Percentiles rank a stretch among this genome's conserved stretches.
phyloP scores from a whole-genome alignment of 331 rosid species.

The Stylosanthes scabra region DNA sequence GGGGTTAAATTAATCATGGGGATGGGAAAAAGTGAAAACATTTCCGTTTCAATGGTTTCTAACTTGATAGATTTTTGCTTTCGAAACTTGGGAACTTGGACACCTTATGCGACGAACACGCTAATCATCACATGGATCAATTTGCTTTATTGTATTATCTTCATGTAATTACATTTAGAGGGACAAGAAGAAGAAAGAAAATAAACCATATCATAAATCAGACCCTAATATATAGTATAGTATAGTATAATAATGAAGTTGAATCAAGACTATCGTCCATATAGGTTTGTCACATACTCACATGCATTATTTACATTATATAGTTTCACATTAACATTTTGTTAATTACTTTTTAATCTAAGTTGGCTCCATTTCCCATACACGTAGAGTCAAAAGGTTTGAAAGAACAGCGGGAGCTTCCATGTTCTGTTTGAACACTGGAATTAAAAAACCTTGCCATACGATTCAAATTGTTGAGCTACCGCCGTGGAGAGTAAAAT shows the following conservation, averaged over 20 bases:
- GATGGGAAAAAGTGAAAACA: slow-evolving; percentile 1
- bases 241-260: neutral
- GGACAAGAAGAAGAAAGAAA: too few species aligned
- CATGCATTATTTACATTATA: too few species aligned
- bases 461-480: neutral
- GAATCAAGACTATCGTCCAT: neutral
- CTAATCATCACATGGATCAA: neutral
- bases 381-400: neutral
- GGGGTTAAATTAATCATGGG: neutral
- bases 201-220: too few species aligned
- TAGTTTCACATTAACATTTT: neutral
- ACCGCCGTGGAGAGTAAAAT: too few species aligned
- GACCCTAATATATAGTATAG: too few species aligned
- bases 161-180: too few species aligned
- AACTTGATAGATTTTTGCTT: neutral
- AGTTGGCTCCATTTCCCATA: slow-evolving; percentile 8
- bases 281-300: neutral
- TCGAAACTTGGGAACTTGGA: neutral
- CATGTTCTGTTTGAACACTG: too few species aligned
- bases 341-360: neutral
- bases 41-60: neutral
- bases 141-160: neutral
- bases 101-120: slow-evolving; percentile 13
- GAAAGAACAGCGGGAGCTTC: neutral
- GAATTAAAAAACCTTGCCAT: neutral